Conservation (phyloP, 2,329 filamentous ascomycete genomes). For the Monilinia fructigena region DNA sequence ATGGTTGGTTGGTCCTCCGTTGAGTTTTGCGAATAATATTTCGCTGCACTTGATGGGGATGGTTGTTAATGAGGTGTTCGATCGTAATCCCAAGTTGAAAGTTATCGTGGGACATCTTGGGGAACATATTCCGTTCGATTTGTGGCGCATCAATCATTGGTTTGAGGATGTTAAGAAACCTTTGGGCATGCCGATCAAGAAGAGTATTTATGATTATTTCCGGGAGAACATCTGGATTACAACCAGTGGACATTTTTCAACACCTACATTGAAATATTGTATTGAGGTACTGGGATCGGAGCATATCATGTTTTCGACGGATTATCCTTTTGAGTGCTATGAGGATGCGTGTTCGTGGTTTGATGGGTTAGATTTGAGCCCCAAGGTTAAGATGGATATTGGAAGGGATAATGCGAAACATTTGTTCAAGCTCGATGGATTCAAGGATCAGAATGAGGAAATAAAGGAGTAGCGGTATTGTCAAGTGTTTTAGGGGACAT, state of each 20-base stretch:
- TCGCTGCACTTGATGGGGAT: conserved; percentile 56
- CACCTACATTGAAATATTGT: conserved; percentile 51
- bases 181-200: conserved; percentile 42
- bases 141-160: conserved; percentile 54
- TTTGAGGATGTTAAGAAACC: conserved; percentile 54
- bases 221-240: conserved; percentile 56
- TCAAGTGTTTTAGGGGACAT: too few species aligned
- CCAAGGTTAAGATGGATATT: conserved; percentile 44
- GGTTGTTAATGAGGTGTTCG: conserved; percentile 52
- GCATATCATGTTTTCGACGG: conserved; percentile 52
- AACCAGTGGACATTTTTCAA: conserved; percentile 56
- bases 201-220: conserved; percentile 53
- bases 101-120: conserved; percentile 50
- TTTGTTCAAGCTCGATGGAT: conserved; percentile 40
- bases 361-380: conserved; percentile 44
- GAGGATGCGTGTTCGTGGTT: conserved; percentile 45
- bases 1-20: conserved; percentile 59
- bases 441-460: conserved; percentile 1
- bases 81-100: conserved; percentile 48
- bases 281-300: conserved; percentile 50
- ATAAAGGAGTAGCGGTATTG: background rate
- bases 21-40: conserved; percentile 59
- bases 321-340: conserved; percentile 53
- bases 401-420: conserved; percentile 48
- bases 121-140: conserved; percentile 51